A percentile compares a stretch with the other conserved stretches of the same genome.
These are phyloP conservation scores for Aspergillus avenaceus DNA, from an alignment of 495 filamentous ascomycete species.

Conservation along the genomic window DNA sequence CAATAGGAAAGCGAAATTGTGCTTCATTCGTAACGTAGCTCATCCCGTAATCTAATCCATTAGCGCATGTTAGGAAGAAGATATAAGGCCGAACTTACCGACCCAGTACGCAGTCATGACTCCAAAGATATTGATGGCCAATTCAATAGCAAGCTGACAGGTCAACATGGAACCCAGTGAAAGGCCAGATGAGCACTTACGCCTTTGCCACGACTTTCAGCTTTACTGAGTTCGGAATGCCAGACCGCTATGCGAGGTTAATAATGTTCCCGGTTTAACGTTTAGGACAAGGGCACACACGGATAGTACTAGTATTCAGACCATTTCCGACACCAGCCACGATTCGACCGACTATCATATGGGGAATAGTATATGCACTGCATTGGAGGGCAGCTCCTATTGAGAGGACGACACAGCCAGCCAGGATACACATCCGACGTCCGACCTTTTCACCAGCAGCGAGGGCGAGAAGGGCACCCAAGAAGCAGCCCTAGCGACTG, in stretches of 20 bases:
- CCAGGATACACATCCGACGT: conserved; percentile 49
- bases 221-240: conserved; percentile 56
- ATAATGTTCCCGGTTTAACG: conserved; percentile 4
- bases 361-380: conserved; percentile 44
- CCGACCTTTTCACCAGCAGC: conserved; percentile 50
- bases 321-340: conserved; percentile 48
- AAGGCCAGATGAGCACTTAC: conserved; percentile 29
- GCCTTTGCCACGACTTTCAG: conserved; percentile 57
- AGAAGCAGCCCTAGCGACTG: conserved; percentile 45
- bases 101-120: conserved; percentile 36
- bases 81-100: conserved; percentile 14
- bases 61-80: background rate
- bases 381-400: conserved; percentile 55
- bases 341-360: conserved; percentile 49
- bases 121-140: conserved; percentile 59
- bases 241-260: conserved; percentile 34
- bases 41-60: conserved; percentile 27
- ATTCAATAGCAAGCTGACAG: conserved; percentile 45
- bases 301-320: conserved; percentile 45
- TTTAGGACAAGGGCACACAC: conserved; percentile 13
- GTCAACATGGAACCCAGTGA: conserved; percentile 1
- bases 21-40: conserved; percentile 27
- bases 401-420: conserved; percentile 49
- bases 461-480: conserved; percentile 50
- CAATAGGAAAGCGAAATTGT: conserved; percentile 48